Conservation (phyloP, 2,329 filamentous ascomycete species). For the Pseudogymnoascus sp. region DNA sequence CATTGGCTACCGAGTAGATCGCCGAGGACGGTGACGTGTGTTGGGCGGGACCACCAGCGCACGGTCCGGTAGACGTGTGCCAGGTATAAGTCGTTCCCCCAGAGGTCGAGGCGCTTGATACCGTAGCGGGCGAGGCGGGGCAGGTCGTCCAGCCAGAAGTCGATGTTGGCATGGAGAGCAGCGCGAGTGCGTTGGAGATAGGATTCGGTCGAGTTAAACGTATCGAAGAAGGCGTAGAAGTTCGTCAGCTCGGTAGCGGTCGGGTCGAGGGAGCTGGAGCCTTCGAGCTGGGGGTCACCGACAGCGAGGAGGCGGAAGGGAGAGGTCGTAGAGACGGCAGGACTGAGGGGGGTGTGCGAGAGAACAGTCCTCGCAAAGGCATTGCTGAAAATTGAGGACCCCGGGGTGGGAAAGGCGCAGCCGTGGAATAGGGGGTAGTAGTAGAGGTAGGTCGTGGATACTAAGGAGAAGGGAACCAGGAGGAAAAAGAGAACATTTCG, state of each 20-base stretch:
- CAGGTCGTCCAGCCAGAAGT: constrained; percentile 61
- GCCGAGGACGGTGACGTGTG: constrained; percentile 81
- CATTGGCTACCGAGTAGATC: constrained; percentile 93
- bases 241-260: constrained; percentile 49
- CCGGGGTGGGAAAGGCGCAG: constrained; percentile 65
- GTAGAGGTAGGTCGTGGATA: constrained; percentile 73
- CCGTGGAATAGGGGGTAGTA: constrained; percentile 73
- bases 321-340: constrained; percentile 37
- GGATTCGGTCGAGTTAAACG: constrained; percentile 33
- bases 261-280: constrained; percentile 69
- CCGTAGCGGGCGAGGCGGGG: constrained; percentile 57
- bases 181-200: constrained; percentile 46
- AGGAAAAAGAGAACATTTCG: constrained; percentile 38
- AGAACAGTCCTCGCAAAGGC: constrained; percentile 24
- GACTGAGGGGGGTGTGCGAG: constrained; percentile 20
- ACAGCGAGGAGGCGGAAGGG: constrained; percentile 83
- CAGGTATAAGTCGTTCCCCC: constrained; percentile 92
- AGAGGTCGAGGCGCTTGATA: constrained; percentile 77
- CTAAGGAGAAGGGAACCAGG: constrained; percentile 58
- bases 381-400: constrained; percentile 16
- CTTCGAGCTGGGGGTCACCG: constrained; percentile 89
- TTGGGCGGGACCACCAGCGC: constrained; percentile 76
- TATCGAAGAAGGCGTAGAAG: constrained; percentile 32
- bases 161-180: constrained; percentile 51
- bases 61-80: constrained; percentile 84